Evolutionary conservation across 2,329 filamentous ascomycete genomes (phyloP).

Genomic region (Sphaerostilbella broomeana): DNA sequence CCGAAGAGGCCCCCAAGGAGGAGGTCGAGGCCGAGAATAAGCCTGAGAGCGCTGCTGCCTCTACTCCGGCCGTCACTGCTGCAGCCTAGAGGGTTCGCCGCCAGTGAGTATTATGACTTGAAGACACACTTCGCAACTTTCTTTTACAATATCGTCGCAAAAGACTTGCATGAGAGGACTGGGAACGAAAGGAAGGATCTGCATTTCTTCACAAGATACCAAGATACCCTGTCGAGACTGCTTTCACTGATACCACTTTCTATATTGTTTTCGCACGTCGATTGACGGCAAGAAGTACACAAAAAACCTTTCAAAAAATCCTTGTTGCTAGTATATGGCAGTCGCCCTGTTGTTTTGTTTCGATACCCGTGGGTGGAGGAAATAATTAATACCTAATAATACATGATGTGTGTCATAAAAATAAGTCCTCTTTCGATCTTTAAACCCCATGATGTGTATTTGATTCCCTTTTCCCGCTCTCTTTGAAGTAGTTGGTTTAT

Average conservation of each 20-base stretch:
- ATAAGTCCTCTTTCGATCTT: conserved; percentile 3
- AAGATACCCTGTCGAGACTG: conserved; percentile 51
- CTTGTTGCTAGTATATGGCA: conserved; percentile 22
- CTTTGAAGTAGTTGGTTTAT: too few species aligned
- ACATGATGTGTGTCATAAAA: conserved; percentile 32
- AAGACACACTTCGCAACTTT: conserved; percentile 19
- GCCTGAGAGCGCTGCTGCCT: conserved; percentile 34
- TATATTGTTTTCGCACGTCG: conserved; percentile 24
- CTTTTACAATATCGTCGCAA: conserved; percentile 19
- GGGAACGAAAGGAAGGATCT: conserved; percentile 44
- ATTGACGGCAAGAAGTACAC: conserved; percentile 14
- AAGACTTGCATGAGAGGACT: conserved; percentile 35
- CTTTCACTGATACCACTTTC: conserved; percentile 39
- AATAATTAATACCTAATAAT: conserved; percentile 41
- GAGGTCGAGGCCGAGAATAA: conserved; percentile 34
- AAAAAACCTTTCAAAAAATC: conserved; percentile 19
- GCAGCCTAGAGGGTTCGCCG: conserved; percentile 39
- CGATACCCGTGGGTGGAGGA: conserved; percentile 34
- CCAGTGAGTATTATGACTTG: conserved; percentile 21
- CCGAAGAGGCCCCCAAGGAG: conserved; percentile 20
- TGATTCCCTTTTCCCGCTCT: too few species aligned
- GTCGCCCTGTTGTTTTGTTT: conserved; percentile 29
- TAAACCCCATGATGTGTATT: too few species aligned
- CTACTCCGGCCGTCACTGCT: conserved; percentile 44
- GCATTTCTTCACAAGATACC: conserved; percentile 47